Conservation (phyloP, 1,284 basidiomycete species). For the Irpex sp. region DNA sequence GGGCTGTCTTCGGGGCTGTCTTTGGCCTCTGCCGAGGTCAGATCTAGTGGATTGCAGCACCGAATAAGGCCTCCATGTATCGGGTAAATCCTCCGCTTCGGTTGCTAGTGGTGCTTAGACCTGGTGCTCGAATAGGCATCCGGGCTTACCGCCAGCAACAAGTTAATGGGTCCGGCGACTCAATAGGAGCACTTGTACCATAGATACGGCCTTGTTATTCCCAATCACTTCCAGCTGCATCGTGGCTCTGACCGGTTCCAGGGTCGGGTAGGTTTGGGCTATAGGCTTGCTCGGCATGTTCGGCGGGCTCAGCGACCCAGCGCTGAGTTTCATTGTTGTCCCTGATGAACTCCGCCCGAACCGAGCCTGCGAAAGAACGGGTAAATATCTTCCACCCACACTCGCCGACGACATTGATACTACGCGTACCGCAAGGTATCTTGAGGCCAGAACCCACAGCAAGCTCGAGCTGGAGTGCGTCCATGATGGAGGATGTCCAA, state of each 20-base stretch:
- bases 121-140: background rate
- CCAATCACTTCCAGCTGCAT: background rate
- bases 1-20: conserved; percentile 3
- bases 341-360: background rate
- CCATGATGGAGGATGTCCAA: background rate
- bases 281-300: background rate
- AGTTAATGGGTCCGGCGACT: conserved; percentile 2
- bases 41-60: conserved; percentile 1
- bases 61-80: conserved; percentile 4
- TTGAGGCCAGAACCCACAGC: too few species aligned
- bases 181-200: background rate
- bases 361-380: background rate
- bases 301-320: background rate
- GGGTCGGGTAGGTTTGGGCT: background rate
- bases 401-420: background rate
- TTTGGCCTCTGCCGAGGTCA: conserved; percentile 5
- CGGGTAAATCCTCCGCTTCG: conserved; percentile 11
- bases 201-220: conserved; percentile 3
- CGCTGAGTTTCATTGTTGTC: conserved; percentile 1
- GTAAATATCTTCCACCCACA: background rate
- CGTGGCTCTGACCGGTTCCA: background rate
- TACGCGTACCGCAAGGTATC: too few species aligned
- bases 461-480: background rate
- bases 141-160: background rate
- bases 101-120: background rate